Evolutionary conservation across 1,139 yeast genomes (phyloP).

Genomic region (Schizosaccharomyces versatilis): DNA sequence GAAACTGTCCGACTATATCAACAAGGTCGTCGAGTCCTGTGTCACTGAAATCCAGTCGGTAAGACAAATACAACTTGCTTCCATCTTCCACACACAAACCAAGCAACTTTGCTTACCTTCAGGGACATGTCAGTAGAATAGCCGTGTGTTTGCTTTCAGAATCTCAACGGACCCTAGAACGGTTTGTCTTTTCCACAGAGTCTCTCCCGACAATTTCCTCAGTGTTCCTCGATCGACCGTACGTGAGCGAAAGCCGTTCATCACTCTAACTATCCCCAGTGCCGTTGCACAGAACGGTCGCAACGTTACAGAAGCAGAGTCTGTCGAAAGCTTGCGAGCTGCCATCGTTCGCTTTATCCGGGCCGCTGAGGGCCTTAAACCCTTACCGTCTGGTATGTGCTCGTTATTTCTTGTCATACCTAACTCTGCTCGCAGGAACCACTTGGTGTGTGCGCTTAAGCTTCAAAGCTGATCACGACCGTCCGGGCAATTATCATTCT

Average conservation of each 20-base stretch:
- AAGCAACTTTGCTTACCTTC: not conserved
- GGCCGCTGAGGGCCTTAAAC: slow-evolving; percentile 13
- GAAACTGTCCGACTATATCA: slow-evolving; percentile 20
- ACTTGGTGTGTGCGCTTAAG: slow-evolving; percentile 12
- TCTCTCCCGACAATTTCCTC: slow-evolving; percentile 15
- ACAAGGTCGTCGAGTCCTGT: slow-evolving; percentile 17
- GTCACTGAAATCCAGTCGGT: slow-evolving; percentile 15
- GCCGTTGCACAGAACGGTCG: no score
- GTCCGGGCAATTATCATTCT: not conserved
- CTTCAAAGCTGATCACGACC: slow-evolving; percentile 1
- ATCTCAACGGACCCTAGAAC: slow-evolving; percentile 16
- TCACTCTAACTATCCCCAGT: no score
- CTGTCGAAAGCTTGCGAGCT: slow-evolving; percentile 17
- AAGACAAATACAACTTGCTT: not conserved
- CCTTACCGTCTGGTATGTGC: slow-evolving; percentile 13
- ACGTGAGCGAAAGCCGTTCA: not conserved
- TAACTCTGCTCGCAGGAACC: slow-evolving; percentile 6
- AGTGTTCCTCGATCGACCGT: slow-evolving; percentile 12
- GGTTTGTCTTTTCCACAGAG: slow-evolving; percentile 19
- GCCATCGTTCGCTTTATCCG: slow-evolving; percentile 15
- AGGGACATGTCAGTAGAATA: slow-evolving; percentile 15
- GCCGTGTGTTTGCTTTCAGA: slow-evolving; percentile 16
- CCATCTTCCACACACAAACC: not conserved
- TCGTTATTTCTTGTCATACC: slow-evolving; percentile 3
- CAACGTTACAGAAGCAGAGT: slow-evolving; percentile 7